Conservation (phyloP, 2,329 filamentous ascomycete species). For the Aspergillus unguis region DNA sequence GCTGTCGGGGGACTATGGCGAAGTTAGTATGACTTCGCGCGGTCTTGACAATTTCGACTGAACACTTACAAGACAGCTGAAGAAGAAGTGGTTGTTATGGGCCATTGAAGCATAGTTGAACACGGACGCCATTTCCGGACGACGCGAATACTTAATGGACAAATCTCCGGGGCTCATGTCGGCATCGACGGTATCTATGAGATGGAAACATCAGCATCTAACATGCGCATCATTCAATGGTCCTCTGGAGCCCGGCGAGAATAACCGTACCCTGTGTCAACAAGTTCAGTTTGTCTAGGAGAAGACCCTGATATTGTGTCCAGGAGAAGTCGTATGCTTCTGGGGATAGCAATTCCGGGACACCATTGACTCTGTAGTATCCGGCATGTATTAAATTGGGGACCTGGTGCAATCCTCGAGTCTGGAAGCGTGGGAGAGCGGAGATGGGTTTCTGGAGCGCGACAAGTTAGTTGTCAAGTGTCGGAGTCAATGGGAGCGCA, state of each 20-base stretch:
- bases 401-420: constrained; percentile 43
- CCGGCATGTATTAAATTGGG: constrained; percentile 49
- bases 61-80: constrained; percentile 43
- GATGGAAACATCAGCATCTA: neutral
- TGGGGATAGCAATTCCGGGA: constrained; percentile 68
- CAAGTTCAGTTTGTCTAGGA: constrained; percentile 73
- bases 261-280: constrained; percentile 62
- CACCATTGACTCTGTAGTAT: constrained; percentile 49
- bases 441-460: constrained; percentile 32
- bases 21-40: neutral
- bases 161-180: constrained; percentile 63
- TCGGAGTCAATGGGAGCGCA: constrained; percentile 9
- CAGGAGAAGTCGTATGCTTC: constrained; percentile 73
- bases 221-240: neutral
- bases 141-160: constrained; percentile 70
- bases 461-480: constrained; percentile 17
- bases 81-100: constrained; percentile 72
- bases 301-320: constrained; percentile 72
- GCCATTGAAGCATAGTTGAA: constrained; percentile 99
- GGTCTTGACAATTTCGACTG: neutral
- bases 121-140: constrained; percentile 69
- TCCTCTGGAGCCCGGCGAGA: no score
- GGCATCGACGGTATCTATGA: constrained; percentile 61
- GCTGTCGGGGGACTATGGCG: constrained; percentile 37
- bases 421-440: constrained; percentile 37